These are phyloP conservation scores for Ajuga reptans DNA, from an alignment of 305 asterid species.

Conservation along the genomic window DNA sequence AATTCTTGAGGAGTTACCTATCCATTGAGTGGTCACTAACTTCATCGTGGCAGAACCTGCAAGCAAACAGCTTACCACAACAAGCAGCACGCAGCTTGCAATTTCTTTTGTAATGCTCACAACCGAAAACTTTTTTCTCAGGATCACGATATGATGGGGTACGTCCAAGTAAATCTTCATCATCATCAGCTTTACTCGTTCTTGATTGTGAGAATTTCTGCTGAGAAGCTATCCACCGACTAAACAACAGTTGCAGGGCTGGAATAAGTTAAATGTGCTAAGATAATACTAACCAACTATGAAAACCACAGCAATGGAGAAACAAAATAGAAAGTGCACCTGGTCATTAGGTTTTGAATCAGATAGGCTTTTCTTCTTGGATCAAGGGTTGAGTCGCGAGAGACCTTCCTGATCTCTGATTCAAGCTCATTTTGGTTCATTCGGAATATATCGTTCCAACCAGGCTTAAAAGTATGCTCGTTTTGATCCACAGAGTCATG, in stretches of 20 bases:
- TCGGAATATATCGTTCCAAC: constrained; percentile 94
- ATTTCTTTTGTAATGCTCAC: constrained; percentile 95
- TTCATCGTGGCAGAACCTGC: constrained; percentile 97
- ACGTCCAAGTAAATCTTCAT: constrained; percentile 53
- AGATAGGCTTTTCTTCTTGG: constrained; percentile 97
- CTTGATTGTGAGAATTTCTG: constrained; percentile 69
- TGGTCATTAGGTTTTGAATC: constrained; percentile 89
- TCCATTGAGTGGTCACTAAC: constrained; percentile 98
- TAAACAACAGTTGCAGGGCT: constrained; percentile 30
- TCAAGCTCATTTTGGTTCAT: constrained; percentile 99
- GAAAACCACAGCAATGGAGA: background rate
- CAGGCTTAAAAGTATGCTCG: constrained; percentile 84
- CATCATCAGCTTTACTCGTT: constrained; percentile 41
- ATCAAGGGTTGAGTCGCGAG: constrained; percentile 88
- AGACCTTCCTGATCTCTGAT: constrained; percentile 89
- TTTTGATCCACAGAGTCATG: constrained; percentile 68
- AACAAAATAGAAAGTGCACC: constrained; percentile 35
- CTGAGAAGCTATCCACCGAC: constrained; percentile 97
- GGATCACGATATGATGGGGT: constrained; percentile 77
- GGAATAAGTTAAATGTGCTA: constrained; percentile 18
- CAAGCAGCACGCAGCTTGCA: constrained; percentile 96
- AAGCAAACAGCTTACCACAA: constrained; percentile 73
- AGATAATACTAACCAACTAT: constrained; percentile 13
- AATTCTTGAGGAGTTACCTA: constrained; percentile 38
- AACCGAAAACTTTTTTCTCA: constrained; percentile 68